A percentile compares a stretch with the other conserved stretches of the same genome.
Conservation (phyloP, 345 rosid species). For the Leavenworthia alabamica region DNA sequence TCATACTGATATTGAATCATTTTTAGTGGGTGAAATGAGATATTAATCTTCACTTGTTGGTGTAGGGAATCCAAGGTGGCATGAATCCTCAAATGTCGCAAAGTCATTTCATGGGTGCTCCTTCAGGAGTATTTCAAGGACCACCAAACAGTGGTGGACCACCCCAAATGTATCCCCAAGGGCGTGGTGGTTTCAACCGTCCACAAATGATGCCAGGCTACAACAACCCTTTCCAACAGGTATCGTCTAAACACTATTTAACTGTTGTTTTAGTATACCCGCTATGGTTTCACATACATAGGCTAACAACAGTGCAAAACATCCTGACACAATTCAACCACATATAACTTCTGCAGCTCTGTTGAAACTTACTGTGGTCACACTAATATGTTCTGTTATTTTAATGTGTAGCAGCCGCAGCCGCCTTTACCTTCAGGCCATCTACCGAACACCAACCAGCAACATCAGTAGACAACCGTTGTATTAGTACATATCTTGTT, state of each 20-base stretch:
- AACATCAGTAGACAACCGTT: slow-evolving; percentile 25
- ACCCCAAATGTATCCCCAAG: slow-evolving; percentile 73
- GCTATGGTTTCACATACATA: neutral
- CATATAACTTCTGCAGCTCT: neutral
- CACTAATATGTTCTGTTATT: slow-evolving; percentile 1
- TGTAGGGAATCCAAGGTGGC: slow-evolving; percentile 83
- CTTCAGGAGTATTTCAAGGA: slow-evolving; percentile 67
- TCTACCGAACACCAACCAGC: slow-evolving; percentile 28
- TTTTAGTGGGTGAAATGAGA: neutral
- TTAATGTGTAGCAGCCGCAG: slow-evolving; percentile 17
- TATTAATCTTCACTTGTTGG: neutral
- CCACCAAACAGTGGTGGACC: slow-evolving; percentile 76
- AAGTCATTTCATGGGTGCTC: slow-evolving; percentile 71
- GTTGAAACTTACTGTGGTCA: neutral
- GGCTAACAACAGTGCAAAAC: neutral
- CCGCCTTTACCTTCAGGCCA: slow-evolving; percentile 32
- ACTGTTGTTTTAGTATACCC: neutral
- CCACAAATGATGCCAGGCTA: slow-evolving; percentile 81
- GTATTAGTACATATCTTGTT: slow-evolving; percentile 17
- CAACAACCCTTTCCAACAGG: slow-evolving; percentile 76
- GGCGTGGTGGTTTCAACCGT: slow-evolving; percentile 70
- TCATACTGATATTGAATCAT: neutral
- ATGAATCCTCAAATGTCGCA: slow-evolving; percentile 69
- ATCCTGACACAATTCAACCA: neutral
- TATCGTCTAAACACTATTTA: neutral